Percentiles rank a stretch among this genome's conserved stretches.
Evolutionary conservation across 2,329 filamentous ascomycete species (phyloP).

Genomic region (Blastomyces percursus): DNA sequence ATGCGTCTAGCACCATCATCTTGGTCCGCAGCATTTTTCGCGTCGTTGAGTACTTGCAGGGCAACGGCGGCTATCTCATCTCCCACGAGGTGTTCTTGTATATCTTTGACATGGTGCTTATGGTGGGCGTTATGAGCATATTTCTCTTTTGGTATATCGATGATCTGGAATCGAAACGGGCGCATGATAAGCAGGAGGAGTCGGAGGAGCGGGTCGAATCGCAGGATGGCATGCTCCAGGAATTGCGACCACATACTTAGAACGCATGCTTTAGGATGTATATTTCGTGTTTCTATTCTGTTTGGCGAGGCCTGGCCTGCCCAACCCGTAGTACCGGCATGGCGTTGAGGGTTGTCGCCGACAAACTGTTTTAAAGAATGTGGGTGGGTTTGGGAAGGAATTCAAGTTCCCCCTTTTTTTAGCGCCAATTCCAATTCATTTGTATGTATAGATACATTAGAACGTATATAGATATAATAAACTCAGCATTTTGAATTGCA

Average conservation of each 20-base stretch:
- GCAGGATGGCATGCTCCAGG: neutral
- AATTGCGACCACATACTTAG: neutral
- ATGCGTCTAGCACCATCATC: slow-evolving; percentile 14
- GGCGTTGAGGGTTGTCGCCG: neutral
- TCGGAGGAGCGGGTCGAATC: neutral
- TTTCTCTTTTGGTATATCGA: slow-evolving; percentile 12
- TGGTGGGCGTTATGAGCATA: slow-evolving; percentile 15
- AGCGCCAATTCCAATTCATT: neutral
- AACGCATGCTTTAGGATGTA: neutral
- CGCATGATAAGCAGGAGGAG: neutral
- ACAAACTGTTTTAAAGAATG: no score
- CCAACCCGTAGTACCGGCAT: neutral
- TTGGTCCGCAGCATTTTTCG: slow-evolving; percentile 17
- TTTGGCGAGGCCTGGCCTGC: neutral
- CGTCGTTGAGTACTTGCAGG: slow-evolving; percentile 18
- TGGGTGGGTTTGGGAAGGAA: neutral
- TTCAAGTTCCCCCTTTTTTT: neutral
- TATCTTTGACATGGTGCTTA: slow-evolving; percentile 18
- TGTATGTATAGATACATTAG: neutral
- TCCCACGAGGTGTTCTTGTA: slow-evolving; percentile 18
- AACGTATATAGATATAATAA: neutral
- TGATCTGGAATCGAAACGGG: neutral
- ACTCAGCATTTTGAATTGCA: neutral
- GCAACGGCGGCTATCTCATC: slow-evolving; percentile 15
- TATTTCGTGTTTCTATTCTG: neutral